These are phyloP conservation scores for Casuarina equisetifolia DNA, from an alignment of 306 rosid genomes.

Conservation along the genomic window DNA sequence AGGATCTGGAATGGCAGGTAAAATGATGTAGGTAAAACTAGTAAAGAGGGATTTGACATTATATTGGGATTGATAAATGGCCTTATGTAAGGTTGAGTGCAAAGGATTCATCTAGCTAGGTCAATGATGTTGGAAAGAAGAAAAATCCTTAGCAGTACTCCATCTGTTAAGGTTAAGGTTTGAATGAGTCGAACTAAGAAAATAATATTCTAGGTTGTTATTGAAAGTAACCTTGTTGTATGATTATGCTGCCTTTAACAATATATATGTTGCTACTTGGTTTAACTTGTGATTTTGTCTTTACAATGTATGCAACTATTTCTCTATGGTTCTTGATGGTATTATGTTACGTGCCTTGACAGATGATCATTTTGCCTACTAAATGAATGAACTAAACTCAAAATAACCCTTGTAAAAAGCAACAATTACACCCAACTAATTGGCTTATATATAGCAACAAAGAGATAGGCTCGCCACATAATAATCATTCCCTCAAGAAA, in stretches of 20 bases:
- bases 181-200: not conserved
- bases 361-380: too few relatives aligned
- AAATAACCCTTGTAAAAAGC: too few relatives aligned
- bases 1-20: not conserved
- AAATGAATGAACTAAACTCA: too few relatives aligned
- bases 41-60: not conserved
- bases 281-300: conserved; percentile 5
- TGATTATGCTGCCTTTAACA: conserved; percentile 5
- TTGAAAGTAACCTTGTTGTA: not conserved
- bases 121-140: not conserved
- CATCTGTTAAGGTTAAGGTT: not conserved
- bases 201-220: conserved; percentile 17
- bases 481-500: too few relatives aligned
- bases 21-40: not conserved
- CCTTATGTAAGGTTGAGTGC: not conserved
- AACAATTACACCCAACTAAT: too few relatives aligned
- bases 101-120: not conserved
- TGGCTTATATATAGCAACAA: too few relatives aligned
- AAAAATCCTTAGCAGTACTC: not conserved
- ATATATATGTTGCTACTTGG: conserved; percentile 8
- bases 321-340: conserved; percentile 10
- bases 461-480: too few relatives aligned
- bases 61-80: not conserved
- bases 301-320: not conserved
- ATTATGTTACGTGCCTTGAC: conserved; percentile 24